Evolutionary conservation across 768 basidiomycete genomes (phyloP), one percentile per base, ranked within the genome.

Genomic region (Tylopilus rubrobrunneus): DNA sequence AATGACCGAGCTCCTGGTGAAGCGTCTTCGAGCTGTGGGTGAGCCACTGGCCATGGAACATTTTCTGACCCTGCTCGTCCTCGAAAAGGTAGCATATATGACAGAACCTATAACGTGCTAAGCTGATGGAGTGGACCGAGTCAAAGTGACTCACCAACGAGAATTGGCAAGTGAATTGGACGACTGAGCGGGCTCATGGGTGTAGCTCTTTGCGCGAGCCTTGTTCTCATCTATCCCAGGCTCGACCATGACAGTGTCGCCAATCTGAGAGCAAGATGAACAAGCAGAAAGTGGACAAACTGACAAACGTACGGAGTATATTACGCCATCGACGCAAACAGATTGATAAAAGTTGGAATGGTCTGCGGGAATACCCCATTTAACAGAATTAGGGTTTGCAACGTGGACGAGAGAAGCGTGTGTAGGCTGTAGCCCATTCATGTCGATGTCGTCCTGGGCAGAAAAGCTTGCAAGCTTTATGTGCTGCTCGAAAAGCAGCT

Each of bases 11-110:
- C 59, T 90, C 83, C 58, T 87, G 83, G 1, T 89, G 71, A 10
- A 86, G 58, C 0, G 85, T 88, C 58, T 84, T 82, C 19, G 76
- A 74, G 12, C 77, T 80, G 70, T 87, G 88, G 8, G 73, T 70
- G 52, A 82, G 76, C 88, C 88, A 90, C 52, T 86, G 84, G 1
- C 78, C 86, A 66, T 90, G 88, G 51, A 86, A 83, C 70, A 74
- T 77, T 62, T 82, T 84, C 49, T 59, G 59, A 10, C 59, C 68
- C 8, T 63, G 51, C 23, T 46, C 33, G 6, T 72, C 66, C 49
- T 84, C 78, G 55, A 78, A 85, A 52, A 90, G 79, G 58, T 84
- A 86, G 4, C 74, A 75, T 40, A 89, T 85, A n/a, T 73, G 76
- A 46, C 81, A 80, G 61, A 90, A 90, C 88, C 88, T 90, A 25